phyloP scores from a whole-genome alignment of 148 eudicot genomes.

The Dianthus caryophyllus region DNA sequence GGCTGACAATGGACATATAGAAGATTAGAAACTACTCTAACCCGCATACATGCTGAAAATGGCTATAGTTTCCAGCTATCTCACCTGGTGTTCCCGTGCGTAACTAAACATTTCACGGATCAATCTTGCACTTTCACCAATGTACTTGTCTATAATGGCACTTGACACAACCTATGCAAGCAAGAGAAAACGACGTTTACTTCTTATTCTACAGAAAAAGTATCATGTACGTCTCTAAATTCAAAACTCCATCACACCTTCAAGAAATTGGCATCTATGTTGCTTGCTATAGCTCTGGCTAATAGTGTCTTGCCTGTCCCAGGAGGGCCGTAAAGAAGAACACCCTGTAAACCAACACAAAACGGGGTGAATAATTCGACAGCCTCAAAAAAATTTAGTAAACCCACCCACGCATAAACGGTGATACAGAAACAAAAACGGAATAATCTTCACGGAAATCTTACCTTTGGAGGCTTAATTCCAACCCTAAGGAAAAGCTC shows the following conservation, averaged over 20 bases:
- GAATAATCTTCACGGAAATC: not conserved
- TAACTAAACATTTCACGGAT: conserved; percentile 97
- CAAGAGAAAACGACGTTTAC: conserved; percentile 6
- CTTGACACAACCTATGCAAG: conserved; percentile 78
- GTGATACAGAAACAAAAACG: not conserved
- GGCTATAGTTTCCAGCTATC: conserved; percentile 9
- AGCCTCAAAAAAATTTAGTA: not conserved
- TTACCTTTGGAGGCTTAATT: conserved; percentile 96
- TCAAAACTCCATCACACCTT: conserved; percentile 43
- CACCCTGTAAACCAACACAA: conserved; percentile 52
- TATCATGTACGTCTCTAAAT: not conserved
- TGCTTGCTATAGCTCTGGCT: conserved; percentile 98
- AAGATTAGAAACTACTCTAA: conserved; percentile 6
- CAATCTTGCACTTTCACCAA: conserved; percentile 97
- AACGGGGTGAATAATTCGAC: not conserved
- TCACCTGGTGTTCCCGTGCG: conserved; percentile 95
- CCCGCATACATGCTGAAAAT: not conserved
- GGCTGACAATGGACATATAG: conserved; percentile 41
- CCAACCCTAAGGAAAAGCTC: conserved; percentile 97
- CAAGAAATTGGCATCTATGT: conserved; percentile 90
- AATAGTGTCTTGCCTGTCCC: conserved; percentile 95
- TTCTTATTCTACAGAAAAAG: not conserved
- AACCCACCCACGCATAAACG: not conserved
- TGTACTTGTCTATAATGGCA: conserved; percentile 95
- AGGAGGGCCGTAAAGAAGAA: conserved; percentile 98